Evolutionary conservation across 257 asterid species (phyloP).

Genomic region (Echites panduratus): DNA sequence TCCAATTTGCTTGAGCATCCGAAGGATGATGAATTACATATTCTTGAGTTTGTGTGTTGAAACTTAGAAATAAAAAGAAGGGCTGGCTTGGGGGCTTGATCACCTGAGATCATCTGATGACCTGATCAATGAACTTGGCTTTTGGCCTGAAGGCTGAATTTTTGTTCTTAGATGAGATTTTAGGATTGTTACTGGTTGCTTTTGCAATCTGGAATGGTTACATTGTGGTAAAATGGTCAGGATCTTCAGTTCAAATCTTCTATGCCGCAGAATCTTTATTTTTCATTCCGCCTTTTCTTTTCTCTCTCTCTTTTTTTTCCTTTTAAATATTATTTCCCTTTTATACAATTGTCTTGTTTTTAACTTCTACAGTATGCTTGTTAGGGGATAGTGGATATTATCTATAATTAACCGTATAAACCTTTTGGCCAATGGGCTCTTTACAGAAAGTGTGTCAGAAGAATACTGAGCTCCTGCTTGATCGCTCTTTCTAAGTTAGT

Average conservation of each 20-base stretch:
- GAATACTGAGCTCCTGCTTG: neutral
- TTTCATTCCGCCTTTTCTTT: too few relatives aligned
- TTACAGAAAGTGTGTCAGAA: neutral
- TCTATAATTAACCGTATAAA: neutral
- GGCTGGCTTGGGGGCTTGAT: neutral
- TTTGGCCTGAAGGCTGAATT: neutral
- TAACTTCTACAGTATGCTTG: neutral
- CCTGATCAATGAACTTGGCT: neutral
- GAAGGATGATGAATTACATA: neutral
- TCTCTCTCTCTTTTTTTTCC: too few relatives aligned
- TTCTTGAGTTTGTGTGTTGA: neutral
- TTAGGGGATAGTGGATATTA: neutral
- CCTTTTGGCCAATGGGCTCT: neutral
- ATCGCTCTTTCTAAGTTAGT: neutral
- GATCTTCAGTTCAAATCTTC: neutral
- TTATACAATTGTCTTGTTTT: neutral
- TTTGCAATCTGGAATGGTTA: neutral
- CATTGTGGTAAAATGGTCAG: too few relatives aligned
- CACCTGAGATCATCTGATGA: neutral
- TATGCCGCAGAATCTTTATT: too few relatives aligned
- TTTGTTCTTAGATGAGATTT: neutral
- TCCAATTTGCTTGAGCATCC: neutral
- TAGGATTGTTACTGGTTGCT: neutral
- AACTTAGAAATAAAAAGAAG: neutral
- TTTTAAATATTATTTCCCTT: neutral